Base-by-base conservation (phyloP, 331 rosid species). In the Prunus yedoensis region DNA sequence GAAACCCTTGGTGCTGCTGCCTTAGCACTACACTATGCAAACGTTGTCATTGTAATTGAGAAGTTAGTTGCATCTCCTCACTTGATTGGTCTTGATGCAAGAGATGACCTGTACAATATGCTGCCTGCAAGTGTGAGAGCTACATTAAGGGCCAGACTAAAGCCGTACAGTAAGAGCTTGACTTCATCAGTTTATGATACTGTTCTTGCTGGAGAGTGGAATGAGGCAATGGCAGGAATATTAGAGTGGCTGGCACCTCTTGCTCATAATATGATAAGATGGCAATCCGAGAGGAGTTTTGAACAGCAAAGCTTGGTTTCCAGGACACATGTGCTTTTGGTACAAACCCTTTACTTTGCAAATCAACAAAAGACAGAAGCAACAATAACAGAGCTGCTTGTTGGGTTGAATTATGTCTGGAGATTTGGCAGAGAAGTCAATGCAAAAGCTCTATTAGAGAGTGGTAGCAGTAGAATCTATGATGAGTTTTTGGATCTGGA, bases 221-320 rank as follows among this genome's bases (percentile, higher is more conserved):
- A 70, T 1, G 89, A 82, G 45, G 99, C 98, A 46, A 88, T 95
- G 83, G n/a, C 91, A 0, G 79, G 82, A 50, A 89, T 92, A 78
- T 78, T 95, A 69, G 99, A 95, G 77, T 95, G 99, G 99, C 72
- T 92, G 79, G 97, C 92, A 17, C 99, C 99, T 30, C 92, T 95
- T 60, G 97, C 99, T 74, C 99, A 95, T 65, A 95, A 88, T 87
- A 95, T 90, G 91, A 87, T 90, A 52, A 87, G 94, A 86, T 95
- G 99, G 99, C 99, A 95, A 77, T 91, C 99, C 0, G 99, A 95
- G 86, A 88, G 99, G 75, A 92, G 98, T 76, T 91, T 81, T 66
- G 99, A 95, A 88, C 99, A 95, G 80, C 98, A 89, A 61, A 87
- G 84, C 83, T 81, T 87, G 75, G 88, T 88, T 74, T 89, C 96